phyloP scores from a whole-genome alignment of 139 green algal species.

The Micractinium conductrix region DNA sequence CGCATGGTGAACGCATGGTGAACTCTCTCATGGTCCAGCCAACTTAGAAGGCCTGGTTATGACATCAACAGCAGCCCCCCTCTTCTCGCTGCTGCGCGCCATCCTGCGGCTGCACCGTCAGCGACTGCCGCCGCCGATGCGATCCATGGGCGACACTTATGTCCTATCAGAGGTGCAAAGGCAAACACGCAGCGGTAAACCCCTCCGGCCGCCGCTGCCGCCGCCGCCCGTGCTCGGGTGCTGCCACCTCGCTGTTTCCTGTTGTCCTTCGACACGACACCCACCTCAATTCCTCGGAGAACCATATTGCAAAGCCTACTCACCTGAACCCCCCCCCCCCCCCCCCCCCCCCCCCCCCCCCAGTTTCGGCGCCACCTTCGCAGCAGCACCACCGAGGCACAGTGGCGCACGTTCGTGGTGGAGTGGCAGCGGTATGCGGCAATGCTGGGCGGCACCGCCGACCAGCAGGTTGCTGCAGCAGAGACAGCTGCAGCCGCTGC shows the following conservation, averaged over 20 bases:
- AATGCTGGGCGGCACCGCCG: conserved; percentile 55
- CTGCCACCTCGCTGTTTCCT: no score
- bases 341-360: no score
- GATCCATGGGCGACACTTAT: conserved; percentile 74
- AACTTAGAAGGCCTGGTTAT: no score
- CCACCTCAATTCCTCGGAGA: no score
- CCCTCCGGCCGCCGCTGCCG: no score
- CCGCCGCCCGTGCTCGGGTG: no score
- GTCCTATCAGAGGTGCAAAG: conserved; percentile 68
- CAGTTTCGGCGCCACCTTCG: conserved; percentile 69
- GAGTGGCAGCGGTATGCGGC: conserved; percentile 76
- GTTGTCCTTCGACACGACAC: no score
- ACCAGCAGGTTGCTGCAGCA: conserved; percentile 8
- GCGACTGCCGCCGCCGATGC: conserved; percentile 72
- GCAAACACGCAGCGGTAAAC: no score
- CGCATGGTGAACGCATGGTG: no score
- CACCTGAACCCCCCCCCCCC: no score
- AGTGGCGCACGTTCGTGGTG: conserved; percentile 75
- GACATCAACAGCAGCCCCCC: conserved; percentile 8
- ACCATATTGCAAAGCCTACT: no score
- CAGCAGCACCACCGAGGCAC: conserved; percentile 55
- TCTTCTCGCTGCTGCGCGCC: conserved; percentile 62
- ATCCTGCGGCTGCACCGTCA: conserved; percentile 73
- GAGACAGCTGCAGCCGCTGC: background rate
- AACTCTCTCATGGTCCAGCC: no score